These are phyloP conservation scores for Acrodontium crateriforme DNA, from an alignment of 2,329 filamentous ascomycete genomes.

Conservation along the genomic window DNA sequence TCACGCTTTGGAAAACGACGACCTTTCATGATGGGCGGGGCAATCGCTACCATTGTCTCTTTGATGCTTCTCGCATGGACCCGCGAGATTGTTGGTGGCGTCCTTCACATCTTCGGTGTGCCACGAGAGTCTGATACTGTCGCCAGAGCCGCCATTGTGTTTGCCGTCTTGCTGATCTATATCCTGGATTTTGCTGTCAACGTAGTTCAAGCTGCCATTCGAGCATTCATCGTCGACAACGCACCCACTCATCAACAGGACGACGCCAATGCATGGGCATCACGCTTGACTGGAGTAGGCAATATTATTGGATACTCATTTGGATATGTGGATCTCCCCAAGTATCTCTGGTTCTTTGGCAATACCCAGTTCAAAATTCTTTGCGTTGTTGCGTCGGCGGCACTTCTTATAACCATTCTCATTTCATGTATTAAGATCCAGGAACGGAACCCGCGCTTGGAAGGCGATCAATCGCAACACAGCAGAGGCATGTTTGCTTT, in stretches of 20 bases:
- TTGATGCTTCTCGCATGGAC: conserved; percentile 38
- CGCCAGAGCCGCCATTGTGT: conserved; percentile 53
- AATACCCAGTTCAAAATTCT: conserved; percentile 87
- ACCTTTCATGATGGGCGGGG: conserved; percentile 39
- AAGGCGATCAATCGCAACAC: conserved; percentile 46
- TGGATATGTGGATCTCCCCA: conserved; percentile 68
- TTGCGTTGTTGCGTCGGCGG: conserved; percentile 68
- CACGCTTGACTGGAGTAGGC: conserved; percentile 69
- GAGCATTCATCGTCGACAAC: conserved; percentile 88
- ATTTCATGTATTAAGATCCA: conserved; percentile 56
- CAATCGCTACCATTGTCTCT: conserved; percentile 34
- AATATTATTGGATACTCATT: conserved; percentile 86
- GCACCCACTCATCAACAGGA: conserved; percentile 89
- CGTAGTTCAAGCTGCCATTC: conserved; percentile 81
- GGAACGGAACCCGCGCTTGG: conserved; percentile 68
- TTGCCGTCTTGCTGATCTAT: conserved; percentile 79
- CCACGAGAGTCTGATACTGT: conserved; percentile 51
- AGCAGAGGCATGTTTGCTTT: conserved; percentile 60
- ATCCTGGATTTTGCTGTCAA: conserved; percentile 91
- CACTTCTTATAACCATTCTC: conserved; percentile 53
- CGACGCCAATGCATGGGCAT: conserved; percentile 86
- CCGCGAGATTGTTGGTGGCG: conserved; percentile 43
- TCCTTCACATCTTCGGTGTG: conserved; percentile 56
- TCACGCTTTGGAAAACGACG: conserved; percentile 36
- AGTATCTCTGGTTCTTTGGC: conserved; percentile 64